A percentile compares a stretch with the other conserved stretches of the same genome.
These are phyloP conservation scores for Paspalum vaginatum DNA, from an alignment of 176 grass and related monocot genomes.

Conservation along the genomic window DNA sequence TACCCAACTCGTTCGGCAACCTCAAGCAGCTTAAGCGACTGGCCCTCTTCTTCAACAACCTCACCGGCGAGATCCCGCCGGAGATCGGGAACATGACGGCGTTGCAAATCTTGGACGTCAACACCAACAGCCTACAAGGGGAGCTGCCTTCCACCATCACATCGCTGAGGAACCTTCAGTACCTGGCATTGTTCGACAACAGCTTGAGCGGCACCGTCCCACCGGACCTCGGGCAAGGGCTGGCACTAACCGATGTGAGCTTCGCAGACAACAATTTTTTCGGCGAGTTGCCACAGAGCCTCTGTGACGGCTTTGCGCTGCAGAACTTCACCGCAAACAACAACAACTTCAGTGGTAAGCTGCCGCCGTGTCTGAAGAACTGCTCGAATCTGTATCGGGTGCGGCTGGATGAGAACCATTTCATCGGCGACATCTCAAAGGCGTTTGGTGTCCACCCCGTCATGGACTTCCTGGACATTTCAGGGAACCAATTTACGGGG, in stretches of 20 bases:
- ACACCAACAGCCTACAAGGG: conserved; percentile 63
- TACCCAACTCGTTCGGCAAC: conserved; percentile 57
- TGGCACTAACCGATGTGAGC: conserved; percentile 26
- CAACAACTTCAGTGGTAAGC: conserved; percentile 65
- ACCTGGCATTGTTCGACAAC: conserved; percentile 61
- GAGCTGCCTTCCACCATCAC: conserved; percentile 52
- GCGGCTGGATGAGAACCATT: conserved; percentile 61
- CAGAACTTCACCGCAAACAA: conserved; percentile 48
- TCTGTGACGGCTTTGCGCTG: conserved; percentile 48
- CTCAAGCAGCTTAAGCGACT: conserved; percentile 46
- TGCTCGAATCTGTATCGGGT: conserved; percentile 51
- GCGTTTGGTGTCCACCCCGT: conserved; percentile 67
- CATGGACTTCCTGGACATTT: conserved; percentile 65
- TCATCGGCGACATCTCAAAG: conserved; percentile 74
- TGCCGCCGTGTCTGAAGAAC: conserved; percentile 72
- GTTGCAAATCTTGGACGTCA: conserved; percentile 53
- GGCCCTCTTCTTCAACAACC: conserved; percentile 59
- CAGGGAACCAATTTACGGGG: conserved; percentile 34
- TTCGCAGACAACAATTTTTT: conserved; percentile 73
- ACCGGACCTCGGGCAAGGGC: conserved; percentile 52
- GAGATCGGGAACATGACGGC: conserved; percentile 67
- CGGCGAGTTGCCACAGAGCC: conserved; percentile 49
- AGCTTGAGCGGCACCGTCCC: conserved; percentile 58
- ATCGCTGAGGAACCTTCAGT: conserved; percentile 35
- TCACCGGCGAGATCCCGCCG: conserved; percentile 55